Conservation (phyloP, 768 basidiomycete genomes). For the Zangia roseola region DNA sequence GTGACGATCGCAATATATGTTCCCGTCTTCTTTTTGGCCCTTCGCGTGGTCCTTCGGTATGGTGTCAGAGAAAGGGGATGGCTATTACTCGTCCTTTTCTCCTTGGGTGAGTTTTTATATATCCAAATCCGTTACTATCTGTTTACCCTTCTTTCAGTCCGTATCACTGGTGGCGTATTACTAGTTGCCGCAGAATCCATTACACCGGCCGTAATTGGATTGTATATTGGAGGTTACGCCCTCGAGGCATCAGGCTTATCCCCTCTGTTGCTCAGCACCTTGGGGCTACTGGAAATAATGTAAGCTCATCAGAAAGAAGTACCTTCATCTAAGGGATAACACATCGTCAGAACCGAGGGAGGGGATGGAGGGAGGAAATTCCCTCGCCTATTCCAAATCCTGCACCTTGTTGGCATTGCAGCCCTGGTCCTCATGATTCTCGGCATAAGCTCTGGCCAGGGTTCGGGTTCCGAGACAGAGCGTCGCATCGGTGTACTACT, state of each 20-base stretch:
- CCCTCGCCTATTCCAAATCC: conserved; percentile 20
- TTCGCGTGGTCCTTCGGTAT: conserved; percentile 50
- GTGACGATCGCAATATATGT: conserved; percentile 60
- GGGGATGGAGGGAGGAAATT: conserved; percentile 20
- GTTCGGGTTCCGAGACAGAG: conserved; percentile 22
- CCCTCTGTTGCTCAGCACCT: conserved; percentile 37
- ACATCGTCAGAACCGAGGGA: conserved; percentile 27
- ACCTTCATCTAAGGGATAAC: conserved; percentile 1
- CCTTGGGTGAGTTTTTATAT: conserved; percentile 43
- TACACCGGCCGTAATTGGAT: conserved; percentile 36
- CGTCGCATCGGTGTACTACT: conserved; percentile 35
- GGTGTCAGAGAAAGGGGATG: conserved; percentile 62
- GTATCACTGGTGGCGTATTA: conserved; percentile 56
- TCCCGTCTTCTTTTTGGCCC: conserved; percentile 49
- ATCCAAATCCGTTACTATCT: background rate
- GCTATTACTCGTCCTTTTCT: conserved; percentile 65
- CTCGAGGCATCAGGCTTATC: conserved; percentile 40
- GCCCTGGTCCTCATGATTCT: conserved; percentile 35
- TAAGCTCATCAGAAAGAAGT: conserved; percentile 19
- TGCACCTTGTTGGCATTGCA: conserved; percentile 25
- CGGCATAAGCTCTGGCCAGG: conserved; percentile 27
- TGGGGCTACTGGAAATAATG: conserved; percentile 37
- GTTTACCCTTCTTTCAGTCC: conserved; percentile 38
- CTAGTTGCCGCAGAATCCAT: conserved; percentile 53
- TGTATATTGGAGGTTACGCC: conserved; percentile 53